phyloP scores from a whole-genome alignment of 257 asterid genomes.

The Verbascum thapsus region DNA sequence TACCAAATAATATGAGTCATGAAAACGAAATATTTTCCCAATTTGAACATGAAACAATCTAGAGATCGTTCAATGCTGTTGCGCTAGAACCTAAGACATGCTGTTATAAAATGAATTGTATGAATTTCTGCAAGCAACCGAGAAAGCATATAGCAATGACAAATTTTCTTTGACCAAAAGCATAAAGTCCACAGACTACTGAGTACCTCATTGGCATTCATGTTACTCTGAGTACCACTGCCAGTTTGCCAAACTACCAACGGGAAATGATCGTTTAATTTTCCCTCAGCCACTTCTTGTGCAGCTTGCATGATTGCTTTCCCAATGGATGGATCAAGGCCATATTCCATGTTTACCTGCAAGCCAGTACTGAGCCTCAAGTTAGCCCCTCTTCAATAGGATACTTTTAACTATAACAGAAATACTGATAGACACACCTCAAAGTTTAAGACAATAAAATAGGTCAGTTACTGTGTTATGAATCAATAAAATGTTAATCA shows the following conservation, averaged over 20 bases:
- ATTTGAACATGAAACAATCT: conserved; percentile 15
- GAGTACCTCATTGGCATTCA: conserved; percentile 71
- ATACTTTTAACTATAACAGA: too few relatives aligned
- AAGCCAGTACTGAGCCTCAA: not conserved
- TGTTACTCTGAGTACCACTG: conserved; percentile 75
- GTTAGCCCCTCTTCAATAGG: too few relatives aligned
- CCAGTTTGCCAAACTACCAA: conserved; percentile 79
- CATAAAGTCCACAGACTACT: not conserved
- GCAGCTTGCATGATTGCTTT: conserved; percentile 73
- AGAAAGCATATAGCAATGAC: not conserved
- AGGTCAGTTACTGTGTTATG: not conserved
- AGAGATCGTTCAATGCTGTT: conserved; percentile 9
- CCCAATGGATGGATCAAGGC: conserved; percentile 63
- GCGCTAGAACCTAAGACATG: not conserved
- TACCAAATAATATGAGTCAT: not conserved
- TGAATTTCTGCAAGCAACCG: not conserved
- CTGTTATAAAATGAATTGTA: not conserved
- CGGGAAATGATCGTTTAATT: conserved; percentile 64
- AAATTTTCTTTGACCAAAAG: conserved; percentile 12
- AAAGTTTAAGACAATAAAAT: too few relatives aligned
- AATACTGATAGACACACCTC: too few relatives aligned
- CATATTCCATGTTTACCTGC: conserved; percentile 70
- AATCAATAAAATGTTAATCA: not conserved
- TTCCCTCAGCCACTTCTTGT: conserved; percentile 70
- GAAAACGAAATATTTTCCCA: not conserved